Percentiles rank a stretch among this genome's conserved stretches.
Evolutionary conservation across 441 rosid genomes (phyloP).

Genomic region (Kokia cookei): DNA sequence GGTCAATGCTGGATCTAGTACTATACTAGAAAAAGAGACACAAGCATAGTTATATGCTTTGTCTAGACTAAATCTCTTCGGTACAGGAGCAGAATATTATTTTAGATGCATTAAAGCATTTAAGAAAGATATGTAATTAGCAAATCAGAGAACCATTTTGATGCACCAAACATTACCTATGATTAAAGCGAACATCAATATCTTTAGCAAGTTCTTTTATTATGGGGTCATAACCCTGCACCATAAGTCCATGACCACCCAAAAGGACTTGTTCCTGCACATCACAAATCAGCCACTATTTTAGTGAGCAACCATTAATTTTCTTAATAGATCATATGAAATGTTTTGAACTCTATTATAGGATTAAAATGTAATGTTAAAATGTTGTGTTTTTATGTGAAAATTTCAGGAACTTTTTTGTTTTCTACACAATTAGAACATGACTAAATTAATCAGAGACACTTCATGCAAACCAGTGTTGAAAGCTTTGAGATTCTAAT

Average conservation of each 20-base stretch:
- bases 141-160: neutral
- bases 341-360: neutral
- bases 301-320: neutral
- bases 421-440: neutral
- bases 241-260: slow-evolving; percentile 95
- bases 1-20: neutral
- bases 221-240: slow-evolving; percentile 77
- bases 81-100: neutral
- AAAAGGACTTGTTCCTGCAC: slow-evolving; percentile 77
- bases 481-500: neutral
- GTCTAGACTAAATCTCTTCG: neutral
- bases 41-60: neutral
- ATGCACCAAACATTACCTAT: slow-evolving; percentile 37
- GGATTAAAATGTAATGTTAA: neutral
- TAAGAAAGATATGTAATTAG: neutral
- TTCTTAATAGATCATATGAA: neutral
- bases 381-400: neutral
- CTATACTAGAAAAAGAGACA: neutral
- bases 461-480: neutral
- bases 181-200: slow-evolving; percentile 59
- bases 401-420: neutral
- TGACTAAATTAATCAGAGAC: neutral
- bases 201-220: slow-evolving; percentile 75
- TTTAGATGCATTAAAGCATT: neutral
- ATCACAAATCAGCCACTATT: slow-evolving; percentile 6